phyloP scores from a whole-genome alignment of 257 asterid species.

The Lycium barbarum region DNA sequence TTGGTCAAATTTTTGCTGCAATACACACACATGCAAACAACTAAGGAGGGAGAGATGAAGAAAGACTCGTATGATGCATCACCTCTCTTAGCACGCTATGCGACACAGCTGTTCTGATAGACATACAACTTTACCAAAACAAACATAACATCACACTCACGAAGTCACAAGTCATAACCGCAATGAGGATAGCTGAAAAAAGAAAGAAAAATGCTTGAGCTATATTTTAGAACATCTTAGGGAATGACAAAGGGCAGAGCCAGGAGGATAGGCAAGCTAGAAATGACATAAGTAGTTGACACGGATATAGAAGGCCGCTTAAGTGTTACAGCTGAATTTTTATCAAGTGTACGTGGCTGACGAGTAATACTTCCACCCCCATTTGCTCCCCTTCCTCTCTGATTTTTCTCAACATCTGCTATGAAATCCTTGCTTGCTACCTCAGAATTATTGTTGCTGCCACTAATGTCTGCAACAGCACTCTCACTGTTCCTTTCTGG shows the following conservation, averaged over 20 bases:
- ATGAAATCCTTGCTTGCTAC: constrained; percentile 20
- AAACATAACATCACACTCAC: background rate
- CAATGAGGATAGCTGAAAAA: background rate
- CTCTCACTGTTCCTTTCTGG: constrained; percentile 41
- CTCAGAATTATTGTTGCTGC: background rate
- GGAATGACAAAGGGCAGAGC: constrained; percentile 24
- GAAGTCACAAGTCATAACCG: background rate
- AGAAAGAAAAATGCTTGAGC: background rate
- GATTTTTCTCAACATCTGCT: constrained; percentile 37
- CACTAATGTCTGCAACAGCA: constrained; percentile 27
- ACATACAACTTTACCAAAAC: background rate
- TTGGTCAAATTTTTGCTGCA: background rate
- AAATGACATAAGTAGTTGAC: constrained; percentile 34
- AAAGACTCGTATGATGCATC: background rate
- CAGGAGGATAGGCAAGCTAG: constrained; percentile 23
- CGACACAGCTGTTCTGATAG: background rate
- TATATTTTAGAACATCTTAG: background rate
- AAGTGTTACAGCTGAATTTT: constrained; percentile 31
- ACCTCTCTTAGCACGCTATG: background rate
- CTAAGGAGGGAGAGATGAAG: background rate
- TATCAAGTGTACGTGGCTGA: constrained; percentile 32
- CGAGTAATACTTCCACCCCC: constrained; percentile 60
- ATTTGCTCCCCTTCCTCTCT: constrained; percentile 45
- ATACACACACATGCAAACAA: background rate
- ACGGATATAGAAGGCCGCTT: constrained; percentile 25